Evolutionary conservation across 352 stramenopile genomes (phyloP).

Genomic region (Saprolegnia diclina): DNA sequence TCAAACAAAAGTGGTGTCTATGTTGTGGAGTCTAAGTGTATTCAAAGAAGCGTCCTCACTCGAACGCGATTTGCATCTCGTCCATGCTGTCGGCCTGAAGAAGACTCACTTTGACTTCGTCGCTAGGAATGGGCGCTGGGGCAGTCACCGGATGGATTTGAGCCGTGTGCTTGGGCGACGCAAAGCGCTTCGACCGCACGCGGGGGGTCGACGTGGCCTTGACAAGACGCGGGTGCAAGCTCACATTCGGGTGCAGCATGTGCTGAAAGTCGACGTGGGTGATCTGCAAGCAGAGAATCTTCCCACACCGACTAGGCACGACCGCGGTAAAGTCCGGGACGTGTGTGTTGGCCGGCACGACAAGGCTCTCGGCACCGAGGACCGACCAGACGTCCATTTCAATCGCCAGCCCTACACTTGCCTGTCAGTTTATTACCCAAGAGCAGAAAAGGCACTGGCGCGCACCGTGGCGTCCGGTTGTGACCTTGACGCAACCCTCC

Average conservation of each 20-base stretch:
- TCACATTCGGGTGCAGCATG: constrained; percentile 18
- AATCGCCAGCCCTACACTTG: constrained; percentile 7
- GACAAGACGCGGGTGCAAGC: not conserved
- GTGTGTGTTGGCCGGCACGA: constrained; percentile 40
- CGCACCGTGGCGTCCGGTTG: constrained; percentile 25
- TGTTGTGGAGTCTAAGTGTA: no score
- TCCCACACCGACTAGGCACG: constrained; percentile 26
- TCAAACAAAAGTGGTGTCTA: no score
- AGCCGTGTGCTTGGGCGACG: not conserved
- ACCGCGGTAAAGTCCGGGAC: constrained; percentile 38
- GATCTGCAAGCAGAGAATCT: constrained; percentile 35
- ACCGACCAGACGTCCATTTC: constrained; percentile 36
- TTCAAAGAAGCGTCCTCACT: no score
- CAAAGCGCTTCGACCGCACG: not conserved
- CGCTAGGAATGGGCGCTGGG: not conserved
- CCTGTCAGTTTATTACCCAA: not conserved
- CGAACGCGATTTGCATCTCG: no score
- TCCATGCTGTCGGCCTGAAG: not conserved
- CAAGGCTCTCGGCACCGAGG: constrained; percentile 39
- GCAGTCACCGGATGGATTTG: constrained; percentile 4
- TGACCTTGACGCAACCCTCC: constrained; percentile 33
- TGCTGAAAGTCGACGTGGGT: constrained; percentile 44
- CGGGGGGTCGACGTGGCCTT: not conserved
- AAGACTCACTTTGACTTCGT: not conserved
- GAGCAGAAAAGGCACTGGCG: not conserved